Conservation (phyloP, 208 protist species). For the Leishmania gerbilli region DNA sequence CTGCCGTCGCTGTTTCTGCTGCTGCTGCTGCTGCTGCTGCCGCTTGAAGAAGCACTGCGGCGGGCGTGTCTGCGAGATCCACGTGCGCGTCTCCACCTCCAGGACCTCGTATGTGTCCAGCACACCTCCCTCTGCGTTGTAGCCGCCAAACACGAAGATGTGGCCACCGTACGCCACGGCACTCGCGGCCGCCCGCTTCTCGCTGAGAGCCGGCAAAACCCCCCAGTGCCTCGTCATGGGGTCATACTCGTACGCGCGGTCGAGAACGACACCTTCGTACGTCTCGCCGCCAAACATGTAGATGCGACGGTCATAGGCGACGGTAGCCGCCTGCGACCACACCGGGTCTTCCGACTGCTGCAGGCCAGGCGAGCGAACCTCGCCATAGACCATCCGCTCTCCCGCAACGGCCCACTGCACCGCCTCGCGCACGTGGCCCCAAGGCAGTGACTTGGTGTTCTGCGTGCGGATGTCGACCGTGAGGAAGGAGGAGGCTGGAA, state of each 20-base stretch:
- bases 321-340: conserved; percentile 42
- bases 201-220: conserved; percentile 32
- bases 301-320: conserved; percentile 38
- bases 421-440: conserved; percentile 32
- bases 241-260: conserved; percentile 44
- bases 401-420: conserved; percentile 36
- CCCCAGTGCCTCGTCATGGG: conserved; percentile 39
- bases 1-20: neutral
- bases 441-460: conserved; percentile 48
- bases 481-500: conserved; percentile 41
- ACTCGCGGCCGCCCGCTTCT: conserved; percentile 37
- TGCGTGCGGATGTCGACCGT: conserved; percentile 61
- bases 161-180: conserved; percentile 25
- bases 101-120: conserved; percentile 54
- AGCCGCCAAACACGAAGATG: conserved; percentile 57
- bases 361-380: conserved; percentile 38
- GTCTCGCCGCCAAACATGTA: conserved; percentile 56
- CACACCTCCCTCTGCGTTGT: conserved; percentile 35
- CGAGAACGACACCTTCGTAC: conserved; percentile 47
- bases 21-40: conserved; percentile 5
- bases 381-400: conserved; percentile 37
- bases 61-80: conserved; percentile 22
- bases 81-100: conserved; percentile 31
- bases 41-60: conserved; percentile 14
- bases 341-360: conserved; percentile 36